Evolutionary conservation across 1,139 yeast species (phyloP), one percentile per base, ranked within the genome.

Genomic region (Sugiyamaella sp.): DNA sequence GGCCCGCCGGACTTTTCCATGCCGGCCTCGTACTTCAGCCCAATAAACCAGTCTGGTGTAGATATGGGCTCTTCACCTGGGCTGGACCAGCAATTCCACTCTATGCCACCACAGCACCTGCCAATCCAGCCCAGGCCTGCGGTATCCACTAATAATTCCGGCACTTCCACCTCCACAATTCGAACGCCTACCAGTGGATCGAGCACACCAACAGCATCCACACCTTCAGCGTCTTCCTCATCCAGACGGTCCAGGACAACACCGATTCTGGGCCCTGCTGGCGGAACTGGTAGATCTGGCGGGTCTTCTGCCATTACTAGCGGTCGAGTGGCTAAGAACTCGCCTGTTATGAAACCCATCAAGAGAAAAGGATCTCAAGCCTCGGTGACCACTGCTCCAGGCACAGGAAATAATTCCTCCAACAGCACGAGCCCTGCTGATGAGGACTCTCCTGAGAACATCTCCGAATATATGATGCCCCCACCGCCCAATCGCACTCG

Each of bases 21-120:
- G 63, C 69, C 67, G 44, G 66, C 63, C 47, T 66, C 67, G 8
- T 69, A 65, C 48, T 77, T 79, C 62, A 73, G 78, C 29, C 81
- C 81, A 1, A 65, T 85, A 57, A 81, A 89, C 1, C 83, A 89
- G 0, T 90, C 91, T 0, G 39, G 44, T 12, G 70, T 85, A 46
- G 80, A 77, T 56, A 72, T 72, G 60, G 47, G 70, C 64, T 46
- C 60, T 49, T 54, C 65, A 52, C 53, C 50, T 17, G 33, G 39
- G 16, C 62, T 44, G 46, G 58, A 38, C 49, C 61, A 45, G 21
- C 56, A n/a, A 40, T 60, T 49, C 22, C 65, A 54, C 33, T 46
- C 43, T 35, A 54, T 44, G 35, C 47, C 52, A 2, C 57, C 47
- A 21, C 42, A 37, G 21, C 51, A 25, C 54, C 55, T 40, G 37